A percentile compares a stretch with the other conserved stretches of the same genome.
Evolutionary conservation across 1,284 basidiomycete genomes (phyloP).

Genomic region (Rhodotorula glutinis): DNA sequence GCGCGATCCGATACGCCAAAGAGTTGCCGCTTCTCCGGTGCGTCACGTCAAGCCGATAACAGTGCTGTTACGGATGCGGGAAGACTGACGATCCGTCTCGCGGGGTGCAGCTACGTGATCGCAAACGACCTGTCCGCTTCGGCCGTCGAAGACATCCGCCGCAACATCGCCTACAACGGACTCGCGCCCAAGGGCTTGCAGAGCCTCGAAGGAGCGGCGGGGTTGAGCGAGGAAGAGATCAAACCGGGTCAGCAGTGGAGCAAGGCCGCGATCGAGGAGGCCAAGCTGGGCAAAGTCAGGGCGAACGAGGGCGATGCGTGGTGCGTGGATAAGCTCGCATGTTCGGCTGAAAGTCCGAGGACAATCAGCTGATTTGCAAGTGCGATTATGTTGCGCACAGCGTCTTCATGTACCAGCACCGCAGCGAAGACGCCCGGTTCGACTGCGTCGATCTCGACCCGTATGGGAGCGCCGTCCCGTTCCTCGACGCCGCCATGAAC

Average conservation of each 20-base stretch:
- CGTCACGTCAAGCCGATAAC: too few relatives aligned
- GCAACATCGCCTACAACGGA: constrained; percentile 85
- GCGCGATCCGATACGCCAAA: constrained; percentile 95
- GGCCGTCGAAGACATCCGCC: constrained; percentile 80
- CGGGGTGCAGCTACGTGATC: constrained; percentile 66
- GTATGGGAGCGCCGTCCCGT: constrained; percentile 94
- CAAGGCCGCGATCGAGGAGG: constrained; percentile 46
- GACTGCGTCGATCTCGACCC: constrained; percentile 96
- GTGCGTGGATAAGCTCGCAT: constrained; percentile 56
- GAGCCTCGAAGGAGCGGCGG: constrained; percentile 13
- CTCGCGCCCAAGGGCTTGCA: constrained; percentile 54
- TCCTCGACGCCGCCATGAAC: constrained; percentile 96
- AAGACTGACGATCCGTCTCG: not conserved
- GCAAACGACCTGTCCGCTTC: constrained; percentile 87
- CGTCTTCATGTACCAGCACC: constrained; percentile 85
- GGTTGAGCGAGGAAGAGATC: constrained; percentile 30
- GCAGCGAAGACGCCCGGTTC: constrained; percentile 67
- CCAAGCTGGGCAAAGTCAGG: constrained; percentile 60
- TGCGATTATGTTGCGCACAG: constrained; percentile 50
- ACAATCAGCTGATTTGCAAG: too few relatives aligned
- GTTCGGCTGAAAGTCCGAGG: too few relatives aligned
- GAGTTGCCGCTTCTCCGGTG: constrained; percentile 90
- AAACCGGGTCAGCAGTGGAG: constrained; percentile 21
- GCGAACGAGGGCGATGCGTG: constrained; percentile 93
- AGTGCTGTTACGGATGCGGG: too few relatives aligned